Evolutionary conservation across 148 eudicot species (phyloP), one percentile per base, ranked within the genome.

Genomic region (Amaranthus hypochondriacus): DNA sequence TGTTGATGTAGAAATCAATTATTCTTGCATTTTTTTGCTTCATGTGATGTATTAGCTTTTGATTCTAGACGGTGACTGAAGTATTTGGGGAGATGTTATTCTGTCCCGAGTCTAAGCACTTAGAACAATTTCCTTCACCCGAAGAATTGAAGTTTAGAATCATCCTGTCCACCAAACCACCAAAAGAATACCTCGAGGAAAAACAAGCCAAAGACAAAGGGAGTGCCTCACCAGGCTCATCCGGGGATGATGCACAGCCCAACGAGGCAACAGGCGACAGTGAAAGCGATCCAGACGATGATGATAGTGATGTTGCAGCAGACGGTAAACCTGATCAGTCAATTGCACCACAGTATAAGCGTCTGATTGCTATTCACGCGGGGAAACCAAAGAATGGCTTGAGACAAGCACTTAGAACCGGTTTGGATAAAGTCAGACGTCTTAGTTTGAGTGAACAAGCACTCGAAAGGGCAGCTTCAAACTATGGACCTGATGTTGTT

Each of bases 391-490:
- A 84, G 74, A 56, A 83, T 28, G 87, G 90, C 0, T 70, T 92
- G 70, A 86, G 80, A 72, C 83, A 83, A 69, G 84, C 90, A 70
- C 76, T 92, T 42, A 77, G 44, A 48, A 53, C 61, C 39, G 84
- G 69, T 60, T 18, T 75, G 43, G 87, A 84, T 14, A 88, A 80
- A 65, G 80, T 85, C 18, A 80, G 76, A 61, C 90, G 97, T 56
- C 89, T 92, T 78, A 92, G 97, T 75, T 74, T 92, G 85, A 88
- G 88, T 71, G 97, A 92, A 71, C 90, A 92, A 71, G 87, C 80
- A 56, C 88, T 92, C 78, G 88, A 81, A 77, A 87, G 66, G 76
- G 97, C 95, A 42, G 90, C 95, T 18, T 18, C 69, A 13, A 64
- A 55, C 58, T 79, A 84, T 72, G 92, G 89, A 79, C 80, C 77